Conservation (phyloP, 495 filamentous ascomycete species). For the Parachaetomium inaequale region DNA sequence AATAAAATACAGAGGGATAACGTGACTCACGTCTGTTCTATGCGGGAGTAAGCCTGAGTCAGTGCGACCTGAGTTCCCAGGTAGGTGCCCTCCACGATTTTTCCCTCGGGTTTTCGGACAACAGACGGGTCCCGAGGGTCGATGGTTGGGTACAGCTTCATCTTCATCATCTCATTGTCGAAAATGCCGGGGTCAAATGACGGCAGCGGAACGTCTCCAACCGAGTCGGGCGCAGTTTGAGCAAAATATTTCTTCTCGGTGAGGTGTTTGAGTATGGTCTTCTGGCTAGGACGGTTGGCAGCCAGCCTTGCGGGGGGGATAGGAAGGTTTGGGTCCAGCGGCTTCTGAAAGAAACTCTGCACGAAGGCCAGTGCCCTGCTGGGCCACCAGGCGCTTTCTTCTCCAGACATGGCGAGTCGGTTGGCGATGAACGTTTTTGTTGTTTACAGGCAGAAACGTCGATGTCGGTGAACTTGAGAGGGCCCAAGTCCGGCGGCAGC, state of each 20-base stretch:
- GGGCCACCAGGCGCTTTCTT: slow-evolving; percentile 4
- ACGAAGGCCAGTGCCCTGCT: slow-evolving; percentile 15
- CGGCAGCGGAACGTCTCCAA: slow-evolving; percentile 26
- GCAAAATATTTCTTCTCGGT: slow-evolving; percentile 26
- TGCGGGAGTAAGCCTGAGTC: slow-evolving; percentile 38
- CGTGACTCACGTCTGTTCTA: slow-evolving; percentile 37
- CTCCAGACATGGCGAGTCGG: slow-evolving; percentile 7
- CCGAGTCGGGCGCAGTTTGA: slow-evolving; percentile 23
- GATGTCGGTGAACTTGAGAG: background rate
- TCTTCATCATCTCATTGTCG: slow-evolving; percentile 31
- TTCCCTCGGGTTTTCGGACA: slow-evolving; percentile 25
- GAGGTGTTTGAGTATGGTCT: slow-evolving; percentile 30
- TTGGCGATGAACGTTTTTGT: background rate
- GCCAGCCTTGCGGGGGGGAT: slow-evolving; percentile 17
- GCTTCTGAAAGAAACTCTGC: slow-evolving; percentile 16
- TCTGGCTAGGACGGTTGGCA: slow-evolving; percentile 18
- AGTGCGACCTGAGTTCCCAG: slow-evolving; percentile 41
- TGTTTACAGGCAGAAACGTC: background rate
- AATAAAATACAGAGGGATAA: background rate
- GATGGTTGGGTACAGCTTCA: slow-evolving; percentile 29
- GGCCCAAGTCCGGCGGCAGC: background rate
- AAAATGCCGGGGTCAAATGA: slow-evolving; percentile 36
- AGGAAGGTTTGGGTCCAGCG: slow-evolving; percentile 22
- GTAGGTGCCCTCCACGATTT: slow-evolving; percentile 33
- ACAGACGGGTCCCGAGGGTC: slow-evolving; percentile 24